Base-by-base conservation (phyloP, 208 protist species). In the Trypanosoma platydactyli region DNA sequence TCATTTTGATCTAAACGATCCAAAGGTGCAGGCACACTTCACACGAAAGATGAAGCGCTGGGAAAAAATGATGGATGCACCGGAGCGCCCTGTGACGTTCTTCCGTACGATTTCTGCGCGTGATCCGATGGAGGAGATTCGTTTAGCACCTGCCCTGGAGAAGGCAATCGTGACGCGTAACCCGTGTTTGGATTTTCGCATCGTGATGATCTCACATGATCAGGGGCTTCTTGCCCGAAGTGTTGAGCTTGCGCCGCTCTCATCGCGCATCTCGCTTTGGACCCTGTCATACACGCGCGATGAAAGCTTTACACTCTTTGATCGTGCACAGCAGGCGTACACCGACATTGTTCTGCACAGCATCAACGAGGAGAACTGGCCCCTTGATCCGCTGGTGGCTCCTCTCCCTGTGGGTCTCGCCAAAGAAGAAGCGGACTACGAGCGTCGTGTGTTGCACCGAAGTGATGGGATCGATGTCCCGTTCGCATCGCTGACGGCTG, bases 1-100 rank as follows among this genome's bases (percentile, higher is more conserved):
- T 0, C 84, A 94, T 62, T 94, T 91, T 69, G 80, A 93, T 49
- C 73, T 91, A 15, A 91, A 94, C 56, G 70, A 83, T 62, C 24
- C 77, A 2, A 63, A 64, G 22, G 76, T 94, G 40, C 80, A 80
- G 53, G 54, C 48, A 0, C 69, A 80, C 62, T 91, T 94, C 30
- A 48, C 63, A 13, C 57, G 64, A 25, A 94, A 91, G 71, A 73
- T 91, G 20, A 25, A 45, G 13, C 80, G 84, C 40, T 89, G 83
- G 49, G 42, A 80, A 49, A 18, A 30, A 27, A 18, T 91, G 42
- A 64, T 91, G 16, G 80, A 87, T 45, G 53, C 3, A 9, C 60
- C 76, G 9, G 50, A 49, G 30, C 33, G 42, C 42, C 77, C 76
- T 3, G 80, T 91, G 20, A 89, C 80, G 1, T 91, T 94, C 57